Conservation (phyloP, 768 basidiomycete species). For the Lactifluus hygrophoroides region DNA sequence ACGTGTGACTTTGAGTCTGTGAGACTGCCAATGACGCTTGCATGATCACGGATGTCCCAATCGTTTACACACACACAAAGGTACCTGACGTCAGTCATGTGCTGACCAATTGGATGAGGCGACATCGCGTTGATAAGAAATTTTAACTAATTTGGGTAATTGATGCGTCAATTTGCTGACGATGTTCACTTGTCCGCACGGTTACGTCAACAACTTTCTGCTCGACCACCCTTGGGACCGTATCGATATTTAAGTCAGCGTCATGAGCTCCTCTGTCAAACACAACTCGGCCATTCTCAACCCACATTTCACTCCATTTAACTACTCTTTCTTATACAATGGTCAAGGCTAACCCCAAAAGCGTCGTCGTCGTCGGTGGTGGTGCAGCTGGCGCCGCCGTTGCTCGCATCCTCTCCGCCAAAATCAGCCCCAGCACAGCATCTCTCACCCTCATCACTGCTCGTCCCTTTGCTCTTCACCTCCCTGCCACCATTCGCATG, state of each 20-base stretch:
- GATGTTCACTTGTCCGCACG: not conserved
- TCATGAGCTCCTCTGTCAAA: not conserved
- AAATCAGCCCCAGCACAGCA: conserved; percentile 40
- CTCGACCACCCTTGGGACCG: not conserved
- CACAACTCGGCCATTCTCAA: not conserved
- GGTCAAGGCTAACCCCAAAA: conserved; percentile 19
- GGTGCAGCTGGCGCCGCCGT: conserved; percentile 43
- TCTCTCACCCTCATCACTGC: conserved; percentile 47
- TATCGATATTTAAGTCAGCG: not conserved
- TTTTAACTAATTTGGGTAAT: too few relatives aligned
- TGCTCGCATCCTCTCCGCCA: conserved; percentile 40
- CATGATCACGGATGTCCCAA: too few relatives aligned
- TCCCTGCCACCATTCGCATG: conserved; percentile 45
- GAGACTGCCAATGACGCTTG: too few relatives aligned
- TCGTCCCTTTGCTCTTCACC: conserved; percentile 41
- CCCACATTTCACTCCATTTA: not conserved
- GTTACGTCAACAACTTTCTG: not conserved
- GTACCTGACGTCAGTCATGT: too few relatives aligned
- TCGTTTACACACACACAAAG: too few relatives aligned
- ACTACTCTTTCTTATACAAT: not conserved
- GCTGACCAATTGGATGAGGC: too few relatives aligned
- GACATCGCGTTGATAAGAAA: too few relatives aligned
- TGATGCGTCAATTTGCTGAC: not conserved
- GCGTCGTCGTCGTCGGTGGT: conserved; percentile 48
- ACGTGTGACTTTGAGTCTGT: too few relatives aligned